A percentile compares a stretch with the other conserved stretches of the same genome.
Evolutionary conservation across 345 rosid species (phyloP).

Genomic region (Angophora floribunda): DNA sequence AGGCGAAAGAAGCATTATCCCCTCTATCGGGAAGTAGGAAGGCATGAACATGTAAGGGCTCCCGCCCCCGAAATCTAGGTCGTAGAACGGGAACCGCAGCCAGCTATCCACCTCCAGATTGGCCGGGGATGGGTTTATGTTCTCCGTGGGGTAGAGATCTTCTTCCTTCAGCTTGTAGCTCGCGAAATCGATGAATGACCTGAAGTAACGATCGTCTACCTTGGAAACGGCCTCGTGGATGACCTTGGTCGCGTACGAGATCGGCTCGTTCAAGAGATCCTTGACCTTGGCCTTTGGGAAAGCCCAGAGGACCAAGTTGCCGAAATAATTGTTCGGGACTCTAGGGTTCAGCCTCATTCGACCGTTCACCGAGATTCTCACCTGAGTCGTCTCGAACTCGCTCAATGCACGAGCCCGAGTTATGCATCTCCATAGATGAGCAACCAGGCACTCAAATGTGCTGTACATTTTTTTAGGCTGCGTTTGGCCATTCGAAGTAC

Average conservation of each 20-base stretch:
- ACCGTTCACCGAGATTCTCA: slow-evolving; percentile 12
- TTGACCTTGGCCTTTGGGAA: slow-evolving; percentile 10
- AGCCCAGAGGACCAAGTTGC: slow-evolving; percentile 29
- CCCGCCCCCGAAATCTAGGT: slow-evolving; percentile 19
- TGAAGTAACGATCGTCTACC: slow-evolving; percentile 10
- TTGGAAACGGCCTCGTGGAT: slow-evolving; percentile 9
- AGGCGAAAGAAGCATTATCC: slow-evolving; percentile 10
- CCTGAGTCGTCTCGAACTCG: background rate
- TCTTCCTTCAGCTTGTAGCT: background rate
- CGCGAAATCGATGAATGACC: slow-evolving; percentile 14
- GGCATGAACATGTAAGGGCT: slow-evolving; percentile 20
- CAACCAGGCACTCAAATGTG: slow-evolving; percentile 15
- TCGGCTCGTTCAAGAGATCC: slow-evolving; percentile 7
- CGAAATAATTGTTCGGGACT: slow-evolving; percentile 21
- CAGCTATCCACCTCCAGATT: slow-evolving; percentile 23
- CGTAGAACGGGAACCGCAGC: slow-evolving; percentile 21
- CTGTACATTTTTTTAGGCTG: background rate
- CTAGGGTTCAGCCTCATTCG: slow-evolving; percentile 3
- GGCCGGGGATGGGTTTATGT: background rate
- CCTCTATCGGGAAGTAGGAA: slow-evolving; percentile 9
- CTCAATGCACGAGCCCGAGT: slow-evolving; percentile 10
- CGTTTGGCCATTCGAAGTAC: background rate
- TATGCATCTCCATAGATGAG: slow-evolving; percentile 17
- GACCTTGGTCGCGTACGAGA: slow-evolving; percentile 9
- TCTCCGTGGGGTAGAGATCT: background rate